A percentile compares a stretch with the other conserved stretches of the same genome.
Evolutionary conservation across 148 eudicot genomes (phyloP).

Genomic region (Nepenthes mirabilis): DNA sequence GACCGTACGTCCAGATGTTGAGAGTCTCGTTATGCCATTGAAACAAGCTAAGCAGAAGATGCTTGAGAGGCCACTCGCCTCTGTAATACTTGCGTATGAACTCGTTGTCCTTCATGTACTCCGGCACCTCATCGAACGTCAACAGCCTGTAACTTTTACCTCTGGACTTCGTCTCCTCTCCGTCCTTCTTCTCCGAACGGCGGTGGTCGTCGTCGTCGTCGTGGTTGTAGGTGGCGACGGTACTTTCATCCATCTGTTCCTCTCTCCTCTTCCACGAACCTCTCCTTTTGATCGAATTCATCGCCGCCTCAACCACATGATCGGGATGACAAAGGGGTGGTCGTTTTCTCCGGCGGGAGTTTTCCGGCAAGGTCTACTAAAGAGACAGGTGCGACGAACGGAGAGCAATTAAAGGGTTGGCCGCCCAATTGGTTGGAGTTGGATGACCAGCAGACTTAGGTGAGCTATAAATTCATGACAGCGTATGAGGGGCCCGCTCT

Average conservation of each 20-base stretch:
- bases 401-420: not conserved
- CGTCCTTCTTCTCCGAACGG: not conserved
- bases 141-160: constrained; percentile 16
- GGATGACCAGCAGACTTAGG: not conserved
- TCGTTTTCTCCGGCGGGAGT: too few species aligned
- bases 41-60: constrained; percentile 66
- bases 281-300: too few species aligned
- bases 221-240: not conserved
- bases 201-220: not conserved
- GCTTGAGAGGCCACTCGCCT: constrained; percentile 71
- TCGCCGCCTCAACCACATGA: too few species aligned
- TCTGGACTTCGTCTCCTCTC: not conserved
- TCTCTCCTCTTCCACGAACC: too few species aligned
- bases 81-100: constrained; percentile 64
- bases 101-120: constrained; percentile 97
- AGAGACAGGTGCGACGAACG: not conserved
- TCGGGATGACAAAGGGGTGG: too few species aligned
- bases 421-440: not conserved
- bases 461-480: not conserved
- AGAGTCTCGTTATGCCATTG: constrained; percentile 97
- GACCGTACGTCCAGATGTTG: constrained; percentile 76
- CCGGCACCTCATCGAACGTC: constrained; percentile 59
- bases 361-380: too few species aligned
- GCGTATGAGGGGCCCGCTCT: not conserved
- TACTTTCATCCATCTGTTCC: too few species aligned